Conservation (phyloP, 2,329 filamentous ascomycete species). For the Sporothrix curviconia region DNA sequence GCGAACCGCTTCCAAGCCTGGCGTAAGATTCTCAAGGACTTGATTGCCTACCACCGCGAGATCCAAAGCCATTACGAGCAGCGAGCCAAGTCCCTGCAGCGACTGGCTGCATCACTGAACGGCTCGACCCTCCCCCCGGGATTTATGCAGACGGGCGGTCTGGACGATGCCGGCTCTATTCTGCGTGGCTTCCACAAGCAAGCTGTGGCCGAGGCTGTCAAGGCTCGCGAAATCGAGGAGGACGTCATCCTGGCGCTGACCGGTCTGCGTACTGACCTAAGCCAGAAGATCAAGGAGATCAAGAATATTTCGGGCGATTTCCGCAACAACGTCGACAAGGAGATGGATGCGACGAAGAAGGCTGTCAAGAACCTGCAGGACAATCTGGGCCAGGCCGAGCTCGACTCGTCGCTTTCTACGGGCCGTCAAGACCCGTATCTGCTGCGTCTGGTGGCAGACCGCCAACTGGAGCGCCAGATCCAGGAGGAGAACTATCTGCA, state of each 20-base stretch:
- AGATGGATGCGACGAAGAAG: conserved; percentile 77
- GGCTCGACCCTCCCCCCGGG: conserved; percentile 68
- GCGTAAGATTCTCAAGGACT: conserved; percentile 90
- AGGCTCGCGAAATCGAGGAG: conserved; percentile 82
- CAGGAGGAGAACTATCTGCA: conserved; percentile 98
- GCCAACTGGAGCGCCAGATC: conserved; percentile 84
- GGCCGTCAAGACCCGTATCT: conserved; percentile 93
- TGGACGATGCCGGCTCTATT: conserved; percentile 78
- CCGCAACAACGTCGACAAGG: conserved; percentile 92
- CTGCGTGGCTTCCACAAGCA: conserved; percentile 77
- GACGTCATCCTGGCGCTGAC: conserved; percentile 86
- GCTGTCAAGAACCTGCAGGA: conserved; percentile 78
- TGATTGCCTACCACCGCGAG: conserved; percentile 90
- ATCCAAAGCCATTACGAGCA: conserved; percentile 84
- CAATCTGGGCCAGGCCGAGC: conserved; percentile 68
- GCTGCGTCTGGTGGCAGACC: conserved; percentile 76
- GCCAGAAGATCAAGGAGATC: conserved; percentile 98
- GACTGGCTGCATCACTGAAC: conserved; percentile 77
- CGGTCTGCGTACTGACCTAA: conserved; percentile 78
- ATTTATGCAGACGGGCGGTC: conserved; percentile 74
- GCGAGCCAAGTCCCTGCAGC: conserved; percentile 72
- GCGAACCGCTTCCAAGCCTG: conserved; percentile 89
- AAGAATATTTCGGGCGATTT: conserved; percentile 90
- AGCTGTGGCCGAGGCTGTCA: conserved; percentile 72
- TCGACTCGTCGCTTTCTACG: conserved; percentile 65